These are phyloP conservation scores for Calonectria montana DNA, from an alignment of 2,329 filamentous ascomycete species.

Conservation along the genomic window DNA sequence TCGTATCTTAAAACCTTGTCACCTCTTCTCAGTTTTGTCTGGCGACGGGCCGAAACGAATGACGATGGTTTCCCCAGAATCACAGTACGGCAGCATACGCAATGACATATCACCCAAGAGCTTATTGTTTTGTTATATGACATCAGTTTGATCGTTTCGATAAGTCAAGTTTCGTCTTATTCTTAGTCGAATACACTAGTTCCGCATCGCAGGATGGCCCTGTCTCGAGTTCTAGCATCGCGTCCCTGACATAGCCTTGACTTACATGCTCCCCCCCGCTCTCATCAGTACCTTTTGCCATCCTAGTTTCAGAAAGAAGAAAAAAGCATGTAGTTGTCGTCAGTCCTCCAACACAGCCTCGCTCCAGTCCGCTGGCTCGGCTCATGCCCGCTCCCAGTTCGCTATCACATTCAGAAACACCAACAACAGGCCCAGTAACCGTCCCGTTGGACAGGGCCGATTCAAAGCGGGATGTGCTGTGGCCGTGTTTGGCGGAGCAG, in stretches of 20 bases:
- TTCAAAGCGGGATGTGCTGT: background rate
- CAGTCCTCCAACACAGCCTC: background rate
- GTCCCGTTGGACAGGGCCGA: background rate
- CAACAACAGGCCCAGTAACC: background rate
- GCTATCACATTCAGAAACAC: background rate
- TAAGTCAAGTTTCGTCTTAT: background rate
- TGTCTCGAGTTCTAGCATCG: background rate
- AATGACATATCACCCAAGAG: background rate
- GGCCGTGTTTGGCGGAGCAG: background rate
- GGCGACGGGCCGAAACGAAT: background rate
- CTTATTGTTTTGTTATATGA: background rate
- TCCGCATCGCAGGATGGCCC: too few relatives aligned
- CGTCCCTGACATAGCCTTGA: background rate
- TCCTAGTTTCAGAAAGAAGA: background rate
- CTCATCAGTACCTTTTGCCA: background rate
- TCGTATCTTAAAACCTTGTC: background rate
- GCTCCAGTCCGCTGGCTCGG: background rate
- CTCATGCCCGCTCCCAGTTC: background rate
- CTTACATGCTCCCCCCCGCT: background rate
- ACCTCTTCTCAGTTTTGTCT: background rate
- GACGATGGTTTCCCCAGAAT: background rate
- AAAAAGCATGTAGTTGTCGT: background rate
- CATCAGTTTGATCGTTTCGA: background rate
- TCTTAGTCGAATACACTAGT: too few relatives aligned
- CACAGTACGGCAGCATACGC: background rate